Evolutionary conservation across 169 alveolate genomes (phyloP), one percentile per base, ranked within the genome.

Genomic region (Babesia sp.): DNA sequence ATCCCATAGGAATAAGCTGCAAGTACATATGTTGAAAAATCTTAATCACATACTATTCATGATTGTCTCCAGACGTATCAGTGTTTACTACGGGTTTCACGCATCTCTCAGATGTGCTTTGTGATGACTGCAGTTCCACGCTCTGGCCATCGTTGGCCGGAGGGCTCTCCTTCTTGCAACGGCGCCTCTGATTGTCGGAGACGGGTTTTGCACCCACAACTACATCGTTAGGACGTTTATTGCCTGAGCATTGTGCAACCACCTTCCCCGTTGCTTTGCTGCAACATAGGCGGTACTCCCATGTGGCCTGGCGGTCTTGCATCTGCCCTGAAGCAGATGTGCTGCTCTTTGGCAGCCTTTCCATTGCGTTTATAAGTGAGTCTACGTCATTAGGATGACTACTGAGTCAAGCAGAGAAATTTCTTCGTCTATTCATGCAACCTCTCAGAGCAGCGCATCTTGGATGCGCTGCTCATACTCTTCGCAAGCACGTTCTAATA

Each of bases 1-100:
- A 34, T 76, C 85, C 85, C 85, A 76, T 18, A 76, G 72, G 63
- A 63, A 76, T 22, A 76, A 39, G 26, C 85, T 76, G 71, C 31
- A 34, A 33, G 28, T 1, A 7, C 12, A 48, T 31, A 20, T 44
- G 22, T 45, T 16, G 0, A 20, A 11, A 39, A 26, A 12, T 1
- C 18, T 5, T 18, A 8, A 7, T 28, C 5, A 33, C 74, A 26
- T 46, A 64, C 74, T 64, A 64, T 18, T 64, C 74, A 6, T 50
- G 51, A 3, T 50, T 28, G 9, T 24, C 22, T 33, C 39, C 18
- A 2, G 59, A 9, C 3, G 8, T 22, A n/a, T 31, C 51, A 5
- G 50, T 31, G 33, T 37, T 9, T 2, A 48, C 74, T 14, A 48
- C 33, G 48, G 45, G n/a, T 9, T 50, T 42, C 0, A 46, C 51